Evolutionary conservation across 108 stramenopile genomes (phyloP), one percentile per base, ranked within the genome.

Genomic region (Nannochloropsis salina): DNA sequence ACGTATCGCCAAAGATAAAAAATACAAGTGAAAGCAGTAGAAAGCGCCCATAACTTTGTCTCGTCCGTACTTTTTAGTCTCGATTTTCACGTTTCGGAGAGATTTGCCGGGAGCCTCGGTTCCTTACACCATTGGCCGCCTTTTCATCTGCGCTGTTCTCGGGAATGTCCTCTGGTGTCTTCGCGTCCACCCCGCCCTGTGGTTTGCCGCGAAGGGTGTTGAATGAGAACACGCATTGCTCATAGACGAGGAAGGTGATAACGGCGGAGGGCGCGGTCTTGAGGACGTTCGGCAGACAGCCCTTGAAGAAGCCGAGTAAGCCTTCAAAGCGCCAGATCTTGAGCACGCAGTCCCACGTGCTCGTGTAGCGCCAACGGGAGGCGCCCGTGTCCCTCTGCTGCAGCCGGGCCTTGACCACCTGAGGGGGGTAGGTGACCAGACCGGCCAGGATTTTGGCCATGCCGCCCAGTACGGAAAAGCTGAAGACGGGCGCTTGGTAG

Each of bases 181-280:
- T 31, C 31, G 31, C 31, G 1, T 31, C 31, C 31, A 31, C 31
- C 31, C 31, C 31, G 31, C 31, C 81, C 21, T 15, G 81, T 82
- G 20, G 42, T 12, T 12, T 42, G 81, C 41, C 81, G 81, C 40
- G 81, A 22, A 22, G 15, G 42, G 5, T 6, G 61, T 74, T 74
- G 8, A 74, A n/a, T 15, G 61, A n/a, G n/a, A 74, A 4, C 61
- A 74, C n/a, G 61, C 61, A 74, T 80, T 89, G 82, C 86, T 99
- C 99, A 89, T 99, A 98, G 9, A 95, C 95, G 15, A 97, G 90
- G 89, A 99, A 98, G 1, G 98, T 99, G 82, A 99, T 91, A 9
- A 98, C 99, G 12, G 98, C 93, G 86, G 94, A 93, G 42, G 99
- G 99, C 51, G 97, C 98, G 10, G 98, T 97, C 40, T 97, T 93